A percentile compares a stretch with the other conserved stretches of the same genome.
Evolutionary conservation across 2,329 filamentous ascomycete species (phyloP).

Genomic region (Paraconiothyrium sp.): DNA sequence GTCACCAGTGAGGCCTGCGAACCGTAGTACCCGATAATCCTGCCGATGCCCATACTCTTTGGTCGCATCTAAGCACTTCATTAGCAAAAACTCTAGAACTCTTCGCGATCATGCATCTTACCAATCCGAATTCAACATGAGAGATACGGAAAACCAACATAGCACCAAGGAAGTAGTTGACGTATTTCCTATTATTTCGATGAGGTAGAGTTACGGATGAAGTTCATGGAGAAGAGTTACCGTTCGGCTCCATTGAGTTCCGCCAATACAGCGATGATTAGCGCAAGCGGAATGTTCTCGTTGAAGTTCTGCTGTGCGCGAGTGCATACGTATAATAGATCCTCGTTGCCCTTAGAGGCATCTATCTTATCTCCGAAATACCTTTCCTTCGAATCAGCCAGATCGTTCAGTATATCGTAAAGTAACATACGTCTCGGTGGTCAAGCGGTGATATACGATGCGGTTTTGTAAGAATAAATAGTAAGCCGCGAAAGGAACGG

Average conservation of each 20-base stretch:
- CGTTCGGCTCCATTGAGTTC: slow-evolving; percentile 57
- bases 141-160: slow-evolving; percentile 52
- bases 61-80: slow-evolving; percentile 23
- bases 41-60: slow-evolving; percentile 32
- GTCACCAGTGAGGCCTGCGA: slow-evolving; percentile 40
- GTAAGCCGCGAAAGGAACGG: slow-evolving; percentile 54
- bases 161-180: slow-evolving; percentile 51
- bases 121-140: slow-evolving; percentile 53
- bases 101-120: neutral
- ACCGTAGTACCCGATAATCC: slow-evolving; percentile 42
- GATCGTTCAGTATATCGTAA: slow-evolving; percentile 5
- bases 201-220: neutral
- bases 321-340: slow-evolving; percentile 48
- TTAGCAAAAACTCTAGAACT: neutral
- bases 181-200: slow-evolving; percentile 29
- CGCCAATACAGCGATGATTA: slow-evolving; percentile 51
- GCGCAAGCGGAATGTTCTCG: slow-evolving; percentile 55
- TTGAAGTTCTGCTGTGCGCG: slow-evolving; percentile 55
- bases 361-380: slow-evolving; percentile 39
- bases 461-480: slow-evolving; percentile 54
- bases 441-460: slow-evolving; percentile 48
- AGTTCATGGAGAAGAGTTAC: slow-evolving; percentile 21
- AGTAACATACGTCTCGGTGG: slow-evolving; percentile 39
- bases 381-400: slow-evolving; percentile 26
- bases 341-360: slow-evolving; percentile 22